Evolutionary conservation across 768 basidiomycete genomes (phyloP).

Genomic region (Crucibulum laeve): DNA sequence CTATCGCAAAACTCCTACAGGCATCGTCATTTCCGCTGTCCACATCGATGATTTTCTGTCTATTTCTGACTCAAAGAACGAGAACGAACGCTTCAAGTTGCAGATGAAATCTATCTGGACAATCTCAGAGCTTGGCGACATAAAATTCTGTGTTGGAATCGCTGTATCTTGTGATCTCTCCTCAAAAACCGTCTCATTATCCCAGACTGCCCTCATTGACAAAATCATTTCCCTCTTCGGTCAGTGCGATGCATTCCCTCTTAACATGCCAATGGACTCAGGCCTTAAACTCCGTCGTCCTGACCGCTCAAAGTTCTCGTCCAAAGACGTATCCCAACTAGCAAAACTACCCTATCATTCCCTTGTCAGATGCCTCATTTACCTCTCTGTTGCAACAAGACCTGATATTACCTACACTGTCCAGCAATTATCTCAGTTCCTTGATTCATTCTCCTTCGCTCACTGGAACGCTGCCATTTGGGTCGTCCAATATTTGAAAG

Average conservation of each 20-base stretch:
- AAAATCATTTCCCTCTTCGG: constrained; percentile 3
- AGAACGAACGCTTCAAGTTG: constrained; percentile 16
- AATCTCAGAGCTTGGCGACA: constrained; percentile 28
- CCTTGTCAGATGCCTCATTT: constrained; percentile 14
- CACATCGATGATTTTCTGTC: constrained; percentile 27
- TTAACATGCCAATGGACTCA: constrained; percentile 19
- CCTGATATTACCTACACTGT: constrained; percentile 22
- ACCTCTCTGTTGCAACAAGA: constrained; percentile 13
- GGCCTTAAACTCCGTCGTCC: constrained; percentile 10
- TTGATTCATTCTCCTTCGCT: constrained; percentile 9
- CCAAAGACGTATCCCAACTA: neutral
- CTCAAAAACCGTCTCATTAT: constrained; percentile 9
- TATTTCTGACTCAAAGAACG: constrained; percentile 10
- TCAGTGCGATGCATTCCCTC: constrained; percentile 9
- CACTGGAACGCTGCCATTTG: constrained; percentile 17
- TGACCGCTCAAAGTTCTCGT: constrained; percentile 1
- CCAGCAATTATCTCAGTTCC: constrained; percentile 15
- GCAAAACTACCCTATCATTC: neutral
- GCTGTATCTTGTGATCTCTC: constrained; percentile 21
- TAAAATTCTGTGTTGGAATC: constrained; percentile 29
- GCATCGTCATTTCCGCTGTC: constrained; percentile 16
- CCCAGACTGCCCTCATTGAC: constrained; percentile 24
- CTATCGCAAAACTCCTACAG: constrained; percentile 4
- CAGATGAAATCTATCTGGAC: constrained; percentile 21
- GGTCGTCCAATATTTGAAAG: constrained; percentile 7